phyloP scores from a whole-genome alignment of 75 land plant species.

The Pinus tabuliformis region DNA sequence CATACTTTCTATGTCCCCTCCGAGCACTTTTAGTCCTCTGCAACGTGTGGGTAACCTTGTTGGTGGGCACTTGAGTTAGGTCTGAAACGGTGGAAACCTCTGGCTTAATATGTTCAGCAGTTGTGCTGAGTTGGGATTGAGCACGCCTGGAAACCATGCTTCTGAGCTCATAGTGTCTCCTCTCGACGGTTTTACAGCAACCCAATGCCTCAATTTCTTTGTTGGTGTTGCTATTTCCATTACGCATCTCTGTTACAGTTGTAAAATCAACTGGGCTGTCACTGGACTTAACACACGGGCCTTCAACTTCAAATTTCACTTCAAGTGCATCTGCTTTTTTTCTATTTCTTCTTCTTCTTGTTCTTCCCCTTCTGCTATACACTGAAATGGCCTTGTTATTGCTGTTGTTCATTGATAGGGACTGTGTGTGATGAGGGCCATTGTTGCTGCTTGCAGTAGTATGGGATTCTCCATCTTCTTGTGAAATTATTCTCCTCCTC shows the following conservation, averaged over 20 bases:
- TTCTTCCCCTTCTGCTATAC: constrained; percentile 6
- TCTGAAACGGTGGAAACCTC: constrained; percentile 9
- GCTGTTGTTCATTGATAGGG: neutral
- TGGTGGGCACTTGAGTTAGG: neutral
- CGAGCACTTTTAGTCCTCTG: neutral
- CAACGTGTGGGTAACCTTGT: neutral
- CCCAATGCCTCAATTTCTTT: neutral
- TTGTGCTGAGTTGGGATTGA: constrained; percentile 8
- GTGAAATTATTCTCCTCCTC: neutral
- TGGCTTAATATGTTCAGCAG: neutral
- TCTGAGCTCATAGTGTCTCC: neutral
- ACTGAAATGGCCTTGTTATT: constrained; percentile 3
- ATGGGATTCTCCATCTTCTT: neutral
- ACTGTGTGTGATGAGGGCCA: neutral
- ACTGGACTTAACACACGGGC: neutral
- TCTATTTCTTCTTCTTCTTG: constrained; percentile 2
- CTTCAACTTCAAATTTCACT: constrained; percentile 4
- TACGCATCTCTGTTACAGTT: neutral
- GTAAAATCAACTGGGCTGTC: constrained; percentile 1
- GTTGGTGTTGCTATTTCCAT: neutral
- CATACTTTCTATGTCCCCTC: constrained; percentile 1
- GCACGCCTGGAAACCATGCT: constrained; percentile 1
- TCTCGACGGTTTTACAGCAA: neutral
- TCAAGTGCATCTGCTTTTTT: neutral
- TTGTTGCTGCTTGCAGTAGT: constrained; percentile 3